phyloP scores from a whole-genome alignment of 257 asterid genomes.

The Solanum paucissectum region DNA sequence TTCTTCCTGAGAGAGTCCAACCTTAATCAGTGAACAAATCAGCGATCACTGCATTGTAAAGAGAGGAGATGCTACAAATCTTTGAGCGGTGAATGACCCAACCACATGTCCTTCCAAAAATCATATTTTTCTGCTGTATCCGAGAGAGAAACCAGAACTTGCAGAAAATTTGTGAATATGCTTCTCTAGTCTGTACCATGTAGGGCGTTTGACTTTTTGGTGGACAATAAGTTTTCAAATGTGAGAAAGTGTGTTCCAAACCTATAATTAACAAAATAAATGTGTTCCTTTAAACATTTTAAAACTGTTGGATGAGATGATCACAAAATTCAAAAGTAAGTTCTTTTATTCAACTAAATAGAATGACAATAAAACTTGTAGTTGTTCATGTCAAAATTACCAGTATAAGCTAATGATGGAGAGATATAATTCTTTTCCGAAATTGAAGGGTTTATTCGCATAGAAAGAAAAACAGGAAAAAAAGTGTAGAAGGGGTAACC shows the following conservation, averaged over 20 bases:
- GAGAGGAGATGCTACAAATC: not conserved
- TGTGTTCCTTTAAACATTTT: not conserved
- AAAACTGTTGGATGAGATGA: not conserved
- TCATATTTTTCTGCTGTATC: not conserved
- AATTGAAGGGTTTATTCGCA: not conserved
- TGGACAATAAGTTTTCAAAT: not conserved
- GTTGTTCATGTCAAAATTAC: not conserved
- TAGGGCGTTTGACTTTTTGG: not conserved
- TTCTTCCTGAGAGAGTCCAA: not conserved
- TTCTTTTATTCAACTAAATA: not conserved
- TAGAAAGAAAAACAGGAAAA: not conserved
- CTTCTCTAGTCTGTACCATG: not conserved
- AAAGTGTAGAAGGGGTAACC: not conserved
- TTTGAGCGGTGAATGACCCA: not conserved
- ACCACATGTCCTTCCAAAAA: not conserved
- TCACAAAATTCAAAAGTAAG: not conserved
- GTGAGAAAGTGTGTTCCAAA: not conserved
- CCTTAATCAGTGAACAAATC: not conserved
- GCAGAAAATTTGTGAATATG: not conserved
- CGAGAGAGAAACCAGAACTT: not conserved
- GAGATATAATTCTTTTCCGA: not conserved
- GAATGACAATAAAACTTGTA: not conserved
- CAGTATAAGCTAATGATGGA: not conserved
- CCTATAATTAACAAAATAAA: not conserved
- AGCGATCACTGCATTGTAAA: not conserved